These are phyloP conservation scores for Solanum phureja DNA, from an alignment of 257 asterid genomes.

Conservation along the genomic window DNA sequence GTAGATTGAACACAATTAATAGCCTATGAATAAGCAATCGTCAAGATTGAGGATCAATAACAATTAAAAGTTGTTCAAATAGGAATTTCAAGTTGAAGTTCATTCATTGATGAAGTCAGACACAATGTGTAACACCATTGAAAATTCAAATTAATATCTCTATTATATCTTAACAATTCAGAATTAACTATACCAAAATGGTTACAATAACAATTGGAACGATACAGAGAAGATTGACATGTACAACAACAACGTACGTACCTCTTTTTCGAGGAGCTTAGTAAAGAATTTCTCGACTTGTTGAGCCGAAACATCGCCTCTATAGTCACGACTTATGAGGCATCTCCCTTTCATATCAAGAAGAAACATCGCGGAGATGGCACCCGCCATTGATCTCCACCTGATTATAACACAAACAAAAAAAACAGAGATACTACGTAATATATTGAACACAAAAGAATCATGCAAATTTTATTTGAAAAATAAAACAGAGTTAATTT, in stretches of 20 bases:
- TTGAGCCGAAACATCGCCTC: constrained; percentile 81
- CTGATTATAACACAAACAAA: background rate
- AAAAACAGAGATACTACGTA: background rate
- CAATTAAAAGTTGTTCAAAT: background rate
- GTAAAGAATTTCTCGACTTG: constrained; percentile 92
- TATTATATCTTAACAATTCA: background rate
- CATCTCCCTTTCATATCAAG: constrained; percentile 88
- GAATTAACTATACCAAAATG: background rate
- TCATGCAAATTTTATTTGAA: background rate
- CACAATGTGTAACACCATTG: background rate
- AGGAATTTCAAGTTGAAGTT: background rate
- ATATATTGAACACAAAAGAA: background rate
- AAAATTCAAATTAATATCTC: background rate
- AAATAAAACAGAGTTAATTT: background rate
- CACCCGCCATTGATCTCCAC: constrained; percentile 61
- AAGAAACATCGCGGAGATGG: constrained; percentile 98
- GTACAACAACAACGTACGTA: background rate
- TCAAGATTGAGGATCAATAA: background rate
- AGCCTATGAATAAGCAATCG: background rate
- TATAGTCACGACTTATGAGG: constrained; percentile 95
- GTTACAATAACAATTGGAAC: background rate
- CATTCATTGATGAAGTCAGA: background rate
- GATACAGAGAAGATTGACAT: background rate
- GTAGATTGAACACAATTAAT: too few species aligned
- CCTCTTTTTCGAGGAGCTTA: constrained; percentile 88